These are phyloP conservation scores for Rhynchospora breviuscula DNA, from an alignment of 176 grass and related monocot genomes.

Conservation along the genomic window DNA sequence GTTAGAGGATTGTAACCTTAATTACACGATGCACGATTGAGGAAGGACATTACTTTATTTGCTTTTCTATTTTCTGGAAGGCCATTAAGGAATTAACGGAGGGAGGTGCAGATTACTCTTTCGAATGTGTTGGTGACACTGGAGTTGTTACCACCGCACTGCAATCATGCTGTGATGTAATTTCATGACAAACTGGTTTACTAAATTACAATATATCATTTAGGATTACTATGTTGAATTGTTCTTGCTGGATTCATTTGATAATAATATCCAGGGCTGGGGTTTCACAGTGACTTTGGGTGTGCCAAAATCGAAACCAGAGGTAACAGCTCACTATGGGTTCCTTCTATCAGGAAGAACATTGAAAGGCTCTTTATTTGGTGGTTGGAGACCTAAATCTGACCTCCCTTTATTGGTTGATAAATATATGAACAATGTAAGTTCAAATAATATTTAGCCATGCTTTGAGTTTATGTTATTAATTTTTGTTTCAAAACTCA, in stretches of 20 bases:
- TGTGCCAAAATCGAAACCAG: constrained; percentile 53
- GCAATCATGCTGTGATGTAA: constrained; percentile 91
- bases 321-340: constrained; percentile 70
- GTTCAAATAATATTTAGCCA: neutral
- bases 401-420: constrained; percentile 73
- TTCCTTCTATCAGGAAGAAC: constrained; percentile 86
- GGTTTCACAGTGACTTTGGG: constrained; percentile 86
- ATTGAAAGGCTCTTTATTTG: constrained; percentile 80
- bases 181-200: constrained; percentile 10
- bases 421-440: constrained; percentile 74
- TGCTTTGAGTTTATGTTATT: neutral
- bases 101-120: constrained; percentile 88
- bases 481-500: constrained; percentile 2
- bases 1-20: too few relatives aligned
- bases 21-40: too few relatives aligned
- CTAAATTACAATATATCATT: constrained; percentile 10
- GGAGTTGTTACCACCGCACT: constrained; percentile 70
- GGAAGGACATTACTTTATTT: neutral
- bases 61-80: constrained; percentile 36
- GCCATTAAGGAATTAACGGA: constrained; percentile 66
- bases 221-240: constrained; percentile 13
- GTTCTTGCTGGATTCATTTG: constrained; percentile 12
- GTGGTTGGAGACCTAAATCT: constrained; percentile 96
- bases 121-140: constrained; percentile 92
- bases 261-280: constrained; percentile 54